A percentile compares a stretch with the other conserved stretches of the same genome.
Conservation (phyloP, 1,139 yeast genomes). For the Eremothecium coryli region DNA sequence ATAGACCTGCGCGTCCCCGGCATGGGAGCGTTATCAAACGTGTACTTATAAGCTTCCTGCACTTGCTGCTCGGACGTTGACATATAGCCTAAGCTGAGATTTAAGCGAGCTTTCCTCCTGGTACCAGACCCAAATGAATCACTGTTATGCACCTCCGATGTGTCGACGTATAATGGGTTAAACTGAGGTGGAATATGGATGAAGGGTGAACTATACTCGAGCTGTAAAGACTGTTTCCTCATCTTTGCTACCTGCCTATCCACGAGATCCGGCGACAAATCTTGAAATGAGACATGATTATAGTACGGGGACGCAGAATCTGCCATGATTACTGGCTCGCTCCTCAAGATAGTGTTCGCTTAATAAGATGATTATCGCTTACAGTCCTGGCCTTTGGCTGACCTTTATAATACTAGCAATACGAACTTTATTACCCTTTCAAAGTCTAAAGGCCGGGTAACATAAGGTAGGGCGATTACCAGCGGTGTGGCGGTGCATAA, state of each 20-base stretch:
- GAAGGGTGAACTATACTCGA: constrained; percentile 21
- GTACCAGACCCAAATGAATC: neutral
- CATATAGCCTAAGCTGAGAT: constrained; percentile 3
- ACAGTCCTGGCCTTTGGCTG: too few species aligned
- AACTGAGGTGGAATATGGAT: constrained; percentile 28
- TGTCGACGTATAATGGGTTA: constrained; percentile 18
- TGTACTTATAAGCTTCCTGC: neutral
- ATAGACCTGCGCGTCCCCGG: constrained; percentile 3
- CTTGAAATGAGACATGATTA: constrained; percentile 28
- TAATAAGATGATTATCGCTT: too few species aligned
- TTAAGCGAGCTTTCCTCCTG: neutral
- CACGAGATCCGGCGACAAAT: constrained; percentile 26
- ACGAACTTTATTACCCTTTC: too few species aligned
- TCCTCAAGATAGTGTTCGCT: too few species aligned
- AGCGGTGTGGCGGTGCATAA: too few species aligned
- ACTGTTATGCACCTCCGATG: neutral
- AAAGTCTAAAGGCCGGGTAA: too few species aligned
- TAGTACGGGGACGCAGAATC: too few species aligned
- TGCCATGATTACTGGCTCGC: too few species aligned
- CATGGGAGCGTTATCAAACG: neutral
- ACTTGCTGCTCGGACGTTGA: constrained; percentile 6
- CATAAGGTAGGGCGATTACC: too few species aligned
- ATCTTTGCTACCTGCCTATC: constrained; percentile 23
- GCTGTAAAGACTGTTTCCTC: constrained; percentile 15
- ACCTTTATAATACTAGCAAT: too few species aligned